Conservation (phyloP, 352 stramenopile species). For the Aphanomyces astaci region DNA sequence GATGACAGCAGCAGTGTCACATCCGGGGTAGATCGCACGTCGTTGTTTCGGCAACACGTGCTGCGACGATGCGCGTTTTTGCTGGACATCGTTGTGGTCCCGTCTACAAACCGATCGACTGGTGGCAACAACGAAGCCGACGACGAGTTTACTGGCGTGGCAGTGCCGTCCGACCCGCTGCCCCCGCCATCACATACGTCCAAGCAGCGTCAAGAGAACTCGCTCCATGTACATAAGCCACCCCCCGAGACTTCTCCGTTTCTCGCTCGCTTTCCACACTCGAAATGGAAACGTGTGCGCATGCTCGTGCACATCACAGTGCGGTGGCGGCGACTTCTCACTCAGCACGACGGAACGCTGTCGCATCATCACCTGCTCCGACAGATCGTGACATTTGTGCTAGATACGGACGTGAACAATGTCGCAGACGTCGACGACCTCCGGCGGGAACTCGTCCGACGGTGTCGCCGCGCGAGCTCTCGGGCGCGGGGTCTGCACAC, state of each 20-base stretch:
- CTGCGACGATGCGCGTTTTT: constrained; percentile 43
- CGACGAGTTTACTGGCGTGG: neutral
- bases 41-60: constrained; percentile 27
- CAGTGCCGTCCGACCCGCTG: constrained; percentile 3
- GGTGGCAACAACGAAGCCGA: neutral
- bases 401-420: neutral
- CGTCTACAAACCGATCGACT: too few species aligned
- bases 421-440: neutral
- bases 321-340: constrained; percentile 33
- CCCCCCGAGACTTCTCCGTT: too few species aligned
- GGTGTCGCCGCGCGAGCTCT: constrained; percentile 39
- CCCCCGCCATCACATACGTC: neutral
- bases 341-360: too few species aligned
- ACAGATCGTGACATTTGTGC: neutral
- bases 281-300: constrained; percentile 40
- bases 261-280: constrained; percentile 37
- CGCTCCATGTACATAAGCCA: too few species aligned
- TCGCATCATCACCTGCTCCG: too few species aligned
- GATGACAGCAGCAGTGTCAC: constrained; percentile 23
- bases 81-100: constrained; percentile 13
- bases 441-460: constrained; percentile 35
- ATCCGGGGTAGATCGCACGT: neutral
- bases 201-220: neutral
- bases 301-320: constrained; percentile 33
- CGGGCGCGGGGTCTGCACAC: constrained; percentile 38